Evolutionary conservation across 192 early-diverging fungal genomes (phyloP).

Genomic region (Backusella australiensis): DNA sequence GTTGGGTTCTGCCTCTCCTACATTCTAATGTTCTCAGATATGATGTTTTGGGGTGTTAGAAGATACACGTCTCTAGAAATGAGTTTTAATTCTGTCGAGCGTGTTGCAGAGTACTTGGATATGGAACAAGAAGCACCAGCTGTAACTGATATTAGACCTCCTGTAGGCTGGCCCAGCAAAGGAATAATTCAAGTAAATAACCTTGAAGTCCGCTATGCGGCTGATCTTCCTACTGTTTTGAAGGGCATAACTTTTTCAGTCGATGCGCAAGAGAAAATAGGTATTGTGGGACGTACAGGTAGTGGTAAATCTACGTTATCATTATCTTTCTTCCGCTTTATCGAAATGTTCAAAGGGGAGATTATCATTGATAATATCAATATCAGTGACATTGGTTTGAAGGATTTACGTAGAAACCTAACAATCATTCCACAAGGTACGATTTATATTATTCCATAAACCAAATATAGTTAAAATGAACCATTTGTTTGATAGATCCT

Average conservation of each 20-base stretch:
- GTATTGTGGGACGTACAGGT: slow-evolving; percentile 88
- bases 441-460: not conserved
- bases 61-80: slow-evolving; percentile 76
- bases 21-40: slow-evolving; percentile 61
- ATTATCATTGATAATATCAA: slow-evolving; percentile 82
- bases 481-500: slow-evolving; percentile 60
- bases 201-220: slow-evolving; percentile 75
- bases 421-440: slow-evolving; percentile 86
- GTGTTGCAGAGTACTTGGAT: slow-evolving; percentile 75
- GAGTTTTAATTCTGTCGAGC: slow-evolving; percentile 83
- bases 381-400: slow-evolving; percentile 67
- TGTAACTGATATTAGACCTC: slow-evolving; percentile 48
- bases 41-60: slow-evolving; percentile 62
- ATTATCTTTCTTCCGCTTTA: slow-evolving; percentile 76
- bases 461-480: not conserved
- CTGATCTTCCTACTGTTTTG: slow-evolving; percentile 70
- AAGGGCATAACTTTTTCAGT: slow-evolving; percentile 69
- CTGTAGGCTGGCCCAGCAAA: slow-evolving; percentile 66
- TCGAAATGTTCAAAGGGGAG: slow-evolving; percentile 65
- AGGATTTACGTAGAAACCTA: slow-evolving; percentile 64
- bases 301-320: slow-evolving; percentile 83
- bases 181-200: slow-evolving; percentile 73
- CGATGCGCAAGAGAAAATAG: slow-evolving; percentile 72
- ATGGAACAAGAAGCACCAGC: slow-evolving; percentile 80
- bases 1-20: slow-evolving; percentile 85